Base-by-base conservation (phyloP, 306 rosid species). In the Dryas drummondii region DNA sequence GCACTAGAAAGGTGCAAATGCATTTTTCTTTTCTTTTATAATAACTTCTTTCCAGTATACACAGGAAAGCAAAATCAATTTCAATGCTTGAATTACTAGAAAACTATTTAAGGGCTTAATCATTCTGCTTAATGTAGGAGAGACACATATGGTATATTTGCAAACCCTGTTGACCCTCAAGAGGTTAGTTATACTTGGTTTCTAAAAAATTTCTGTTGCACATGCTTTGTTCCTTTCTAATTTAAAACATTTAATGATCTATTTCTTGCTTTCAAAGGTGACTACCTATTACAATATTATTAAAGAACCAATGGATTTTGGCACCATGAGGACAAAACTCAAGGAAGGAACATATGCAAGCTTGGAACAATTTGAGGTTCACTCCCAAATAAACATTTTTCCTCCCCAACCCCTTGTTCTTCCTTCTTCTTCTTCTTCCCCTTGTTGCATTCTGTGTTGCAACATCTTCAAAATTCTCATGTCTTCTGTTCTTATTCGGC, bases 261-360 rank as follows among this genome's bases (percentile, higher is more conserved):
- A 26, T 70, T 74, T 64, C 45, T 65, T 74, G 16, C 27, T 9
- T 50, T 9, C 9, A 9, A 80, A 84, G 87, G 87, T 78, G 44
- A 68, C 15, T 52, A 72, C 40, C 44, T 80, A 84, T 63, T 65
- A 84, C 22, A 19, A 16, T 2, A 84, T 74, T 5, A 81, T 84
- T 17, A 76, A 77, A 58, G 72, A 84, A 71, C 87, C 85, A 2
- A 84, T 84, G 85, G 87, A 84, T 78, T 84, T 84, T 54, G 80
- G 85, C 56, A 84, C 81, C 54, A 78, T 84, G 78, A 81, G 83
- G 52, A 69, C 78, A 59, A 81, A 84, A 77, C 78, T 84, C 51
- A 65, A 77, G 17, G 81, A 78, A 59, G 83, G 72, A 53, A 15
- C 50, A 53, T 84, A 84, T 6, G 75, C 69, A 37, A 80, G 45